Percentiles rank a stretch among this genome's conserved stretches.
These are phyloP conservation scores for Myriosclerotinia scirpicola DNA, from an alignment of 2,329 filamentous ascomycete species.

Conservation along the genomic window DNA sequence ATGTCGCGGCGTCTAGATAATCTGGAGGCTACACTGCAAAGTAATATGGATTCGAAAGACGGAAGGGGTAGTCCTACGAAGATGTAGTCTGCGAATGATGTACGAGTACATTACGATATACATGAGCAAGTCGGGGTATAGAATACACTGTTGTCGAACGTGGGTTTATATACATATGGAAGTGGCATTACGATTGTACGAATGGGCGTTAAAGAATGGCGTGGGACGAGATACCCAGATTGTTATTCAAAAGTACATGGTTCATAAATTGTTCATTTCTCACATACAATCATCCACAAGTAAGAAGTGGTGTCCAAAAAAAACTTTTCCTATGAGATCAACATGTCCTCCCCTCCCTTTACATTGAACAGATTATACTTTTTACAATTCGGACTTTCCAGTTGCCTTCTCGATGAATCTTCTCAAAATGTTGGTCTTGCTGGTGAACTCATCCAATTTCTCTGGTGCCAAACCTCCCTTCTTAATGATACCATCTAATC, in stretches of 20 bases:
- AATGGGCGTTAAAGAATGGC: conserved; percentile 18
- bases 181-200: conserved; percentile 4
- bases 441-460: conserved; percentile 86
- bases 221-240: conserved; percentile 19
- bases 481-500: conserved; percentile 75
- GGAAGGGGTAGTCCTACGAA: conserved; percentile 36
- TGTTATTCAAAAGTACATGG: not conserved
- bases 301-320: not conserved
- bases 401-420: conserved; percentile 67
- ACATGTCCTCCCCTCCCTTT: not conserved
- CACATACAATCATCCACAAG: not conserved
- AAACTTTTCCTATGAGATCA: conserved; percentile 11
- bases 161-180: conserved; percentile 1
- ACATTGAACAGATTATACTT: conserved; percentile 8
- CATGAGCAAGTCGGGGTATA: not conserved
- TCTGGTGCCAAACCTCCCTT: conserved; percentile 82
- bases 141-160: not conserved
- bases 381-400: conserved; percentile 58
- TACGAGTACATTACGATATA: not conserved
- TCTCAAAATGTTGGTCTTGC: conserved; percentile 83
- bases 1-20: conserved; percentile 86
- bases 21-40: conserved; percentile 51
- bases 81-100: conserved; percentile 22
- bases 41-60: conserved; percentile 30
- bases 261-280: conserved; percentile 5